These are phyloP conservation scores for Camellia oleifera DNA, from an alignment of 179 eudicot species.

Conservation along the genomic window DNA sequence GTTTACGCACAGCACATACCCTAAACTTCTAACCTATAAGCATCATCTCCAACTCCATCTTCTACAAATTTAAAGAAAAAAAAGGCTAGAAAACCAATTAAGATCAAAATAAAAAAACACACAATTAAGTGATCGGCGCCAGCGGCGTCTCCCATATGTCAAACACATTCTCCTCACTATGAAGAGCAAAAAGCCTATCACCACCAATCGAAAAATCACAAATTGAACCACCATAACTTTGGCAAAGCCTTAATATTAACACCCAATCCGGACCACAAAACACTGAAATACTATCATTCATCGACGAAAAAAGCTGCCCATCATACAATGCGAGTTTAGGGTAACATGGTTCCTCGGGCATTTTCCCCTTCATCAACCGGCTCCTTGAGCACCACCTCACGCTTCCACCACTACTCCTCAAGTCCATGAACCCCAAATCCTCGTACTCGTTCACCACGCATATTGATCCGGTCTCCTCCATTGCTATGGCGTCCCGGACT, in stretches of 20 bases:
- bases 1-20: not conserved
- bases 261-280: conserved; percentile 90
- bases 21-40: conserved; percentile 17
- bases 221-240: conserved; percentile 71
- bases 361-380: conserved; percentile 48
- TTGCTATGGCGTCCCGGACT: conserved; percentile 74
- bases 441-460: conserved; percentile 92
- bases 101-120: conserved; percentile 15
- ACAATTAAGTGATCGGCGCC: conserved; percentile 25
- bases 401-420: conserved; percentile 45
- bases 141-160: conserved; percentile 89
- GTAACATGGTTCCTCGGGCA: conserved; percentile 75
- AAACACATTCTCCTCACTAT: conserved; percentile 81
- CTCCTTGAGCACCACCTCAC: conserved; percentile 85
- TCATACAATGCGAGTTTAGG: conserved; percentile 72
- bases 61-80: conserved; percentile 6
- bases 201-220: conserved; percentile 91
- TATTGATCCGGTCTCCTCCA: conserved; percentile 61
- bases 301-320: conserved; percentile 76
- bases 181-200: conserved; percentile 82
- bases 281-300: conserved; percentile 80
- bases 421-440: conserved; percentile 86
- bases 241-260: conserved; percentile 64
- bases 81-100: conserved; percentile 26
- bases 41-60: not conserved